A percentile compares a stretch with the other conserved stretches of the same genome.
These are phyloP conservation scores for Lepidium africanum DNA, from an alignment of 345 rosid genomes.

Conservation along the genomic window DNA sequence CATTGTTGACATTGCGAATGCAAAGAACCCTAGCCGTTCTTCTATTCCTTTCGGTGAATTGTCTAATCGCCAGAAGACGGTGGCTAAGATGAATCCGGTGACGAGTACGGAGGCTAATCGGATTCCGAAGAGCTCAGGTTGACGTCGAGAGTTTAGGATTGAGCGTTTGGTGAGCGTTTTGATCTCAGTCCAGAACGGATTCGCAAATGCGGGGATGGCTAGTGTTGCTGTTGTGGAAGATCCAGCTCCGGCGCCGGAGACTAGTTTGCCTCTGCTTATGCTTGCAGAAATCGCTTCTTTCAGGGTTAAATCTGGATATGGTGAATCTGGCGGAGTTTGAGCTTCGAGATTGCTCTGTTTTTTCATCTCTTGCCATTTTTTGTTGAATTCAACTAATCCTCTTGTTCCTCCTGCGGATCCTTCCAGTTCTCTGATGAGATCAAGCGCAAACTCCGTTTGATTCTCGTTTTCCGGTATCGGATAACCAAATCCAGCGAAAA, in stretches of 20 bases:
- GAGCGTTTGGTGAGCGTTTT: constrained; percentile 22
- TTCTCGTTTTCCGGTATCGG: constrained; percentile 71
- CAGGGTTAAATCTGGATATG: neutral
- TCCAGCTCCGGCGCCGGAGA: constrained; percentile 19
- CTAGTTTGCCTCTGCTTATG: constrained; percentile 22
- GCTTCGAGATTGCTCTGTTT: constrained; percentile 20
- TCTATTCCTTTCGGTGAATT: constrained; percentile 31
- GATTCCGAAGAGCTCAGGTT: constrained; percentile 20
- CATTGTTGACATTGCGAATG: constrained; percentile 37
- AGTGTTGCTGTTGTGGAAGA: neutral
- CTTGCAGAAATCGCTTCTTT: constrained; percentile 27
- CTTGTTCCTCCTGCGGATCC: constrained; percentile 57
- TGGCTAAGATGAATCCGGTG: constrained; percentile 44
- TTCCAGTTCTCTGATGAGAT: constrained; percentile 43
- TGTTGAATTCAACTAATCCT: constrained; percentile 61
- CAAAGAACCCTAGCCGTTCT: constrained; percentile 40
- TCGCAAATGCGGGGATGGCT: constrained; percentile 13
- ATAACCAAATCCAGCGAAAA: constrained; percentile 60
- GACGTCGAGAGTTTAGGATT: constrained; percentile 23
- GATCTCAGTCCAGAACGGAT: constrained; percentile 22
- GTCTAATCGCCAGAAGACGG: constrained; percentile 54
- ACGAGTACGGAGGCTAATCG: constrained; percentile 23
- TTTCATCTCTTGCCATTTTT: constrained; percentile 41
- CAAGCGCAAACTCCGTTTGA: constrained; percentile 64
- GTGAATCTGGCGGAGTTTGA: constrained; percentile 1